phyloP scores from a whole-genome alignment of 768 basidiomycete species.

The Tricholoma matsutake region DNA sequence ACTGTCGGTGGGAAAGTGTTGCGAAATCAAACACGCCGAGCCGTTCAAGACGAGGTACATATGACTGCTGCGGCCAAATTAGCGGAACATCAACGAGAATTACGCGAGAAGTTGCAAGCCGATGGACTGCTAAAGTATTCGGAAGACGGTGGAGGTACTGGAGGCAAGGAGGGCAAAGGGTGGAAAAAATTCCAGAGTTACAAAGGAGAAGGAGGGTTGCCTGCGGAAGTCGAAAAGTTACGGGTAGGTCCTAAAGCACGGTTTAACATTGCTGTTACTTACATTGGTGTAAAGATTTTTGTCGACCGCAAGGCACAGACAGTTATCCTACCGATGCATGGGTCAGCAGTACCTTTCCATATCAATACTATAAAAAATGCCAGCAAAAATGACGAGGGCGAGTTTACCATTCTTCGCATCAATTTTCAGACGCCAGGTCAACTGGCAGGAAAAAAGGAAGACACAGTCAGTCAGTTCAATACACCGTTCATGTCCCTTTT shows the following conservation, averaged over 20 bases:
- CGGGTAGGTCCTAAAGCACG: conserved; percentile 49
- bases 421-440: conserved; percentile 99
- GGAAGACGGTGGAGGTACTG: conserved; percentile 70
- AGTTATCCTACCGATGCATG: conserved; percentile 89
- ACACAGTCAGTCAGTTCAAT: conserved; percentile 58
- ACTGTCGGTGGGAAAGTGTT: conserved; percentile 83
- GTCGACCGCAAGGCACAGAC: conserved; percentile 91
- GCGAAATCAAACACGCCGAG: conserved; percentile 86
- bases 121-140: conserved; percentile 84
- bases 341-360: conserved; percentile 96
- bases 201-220: conserved; percentile 89
- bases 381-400: conserved; percentile 95
- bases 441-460: conserved; percentile 96
- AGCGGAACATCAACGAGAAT: conserved; percentile 81
- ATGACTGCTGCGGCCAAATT: conserved; percentile 75
- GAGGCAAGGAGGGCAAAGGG: conserved; percentile 84
- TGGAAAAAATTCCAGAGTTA: conserved; percentile 98
- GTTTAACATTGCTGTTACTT: not conserved
- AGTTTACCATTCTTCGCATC: conserved; percentile 90
- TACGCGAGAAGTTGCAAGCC: conserved; percentile 73
- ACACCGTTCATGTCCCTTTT: not conserved
- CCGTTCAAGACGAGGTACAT: conserved; percentile 81
- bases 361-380: conserved; percentile 98
- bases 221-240: conserved; percentile 75
- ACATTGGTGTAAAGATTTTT: conserved; percentile 56